Base-by-base conservation (phyloP, 139 green algal genomes). In the Spirogloea muscicola region DNA sequence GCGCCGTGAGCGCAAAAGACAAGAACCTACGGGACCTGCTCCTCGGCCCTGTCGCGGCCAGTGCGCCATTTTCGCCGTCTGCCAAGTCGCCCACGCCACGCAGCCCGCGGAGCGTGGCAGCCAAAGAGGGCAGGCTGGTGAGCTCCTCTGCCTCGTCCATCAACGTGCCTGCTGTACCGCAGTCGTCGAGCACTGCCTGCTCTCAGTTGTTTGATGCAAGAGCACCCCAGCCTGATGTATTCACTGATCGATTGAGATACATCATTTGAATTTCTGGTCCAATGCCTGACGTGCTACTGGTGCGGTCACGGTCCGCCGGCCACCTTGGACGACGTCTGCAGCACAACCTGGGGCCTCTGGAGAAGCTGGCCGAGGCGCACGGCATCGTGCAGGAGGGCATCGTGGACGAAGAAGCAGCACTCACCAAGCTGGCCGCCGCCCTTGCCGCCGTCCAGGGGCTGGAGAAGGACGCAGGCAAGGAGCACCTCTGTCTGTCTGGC, bases 1-100 rank as follows among this genome's bases (percentile, higher is more conserved):
- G 70, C n/a, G 25, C 59, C 16, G 75, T 79, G 75, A 60, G 70
- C n/a, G 25, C 59, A n/a, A 33, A 34, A 27, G 70, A 73, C n/a
- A 49, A 72, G 42, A 65, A 10, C 36, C 43, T 79, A 6, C 25
- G 58, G 13, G 33, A 77, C 16, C 25, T 43, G 36, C 58, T 79
- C 34, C 70, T 79, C 37, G 70, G 41, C 25, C 13, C 33, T 27
- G 21, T 41, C 49, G 43, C 42, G 3, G 13, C 64, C 42, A 31
- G 21, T 55, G 46, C 21, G 46, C 21, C 21, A 31, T 21, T 21
- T 55, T 21, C 46, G 46, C 46, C 21, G 46, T 31, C 21, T 21
- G 21, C 21, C 46, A 55, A 55, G 46, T 55, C 46, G 21, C 21
- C 46, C 21, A 31, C 46, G 21, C 21, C 46, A n/a, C n/a, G n/a